Evolutionary conservation across 345 rosid species (phyloP).

Genomic region (Excoecaria cochinchinensis): DNA sequence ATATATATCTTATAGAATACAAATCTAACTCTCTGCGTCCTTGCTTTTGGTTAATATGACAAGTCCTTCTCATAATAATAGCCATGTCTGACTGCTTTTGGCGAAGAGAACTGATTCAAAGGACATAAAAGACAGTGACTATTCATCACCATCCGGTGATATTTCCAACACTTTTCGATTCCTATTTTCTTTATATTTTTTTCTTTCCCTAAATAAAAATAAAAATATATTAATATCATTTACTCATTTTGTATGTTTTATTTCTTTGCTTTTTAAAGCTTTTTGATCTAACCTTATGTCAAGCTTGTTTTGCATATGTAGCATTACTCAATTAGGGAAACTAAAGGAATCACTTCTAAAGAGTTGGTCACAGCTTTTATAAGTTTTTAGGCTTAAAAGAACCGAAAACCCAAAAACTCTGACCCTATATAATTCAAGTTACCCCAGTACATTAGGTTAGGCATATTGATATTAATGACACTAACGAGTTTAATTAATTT

Average conservation of each 20-base stretch:
- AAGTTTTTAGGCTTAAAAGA: not conserved
- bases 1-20: not conserved
- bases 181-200: slow-evolving; percentile 10
- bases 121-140: slow-evolving; percentile 56
- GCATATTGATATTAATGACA: no score
- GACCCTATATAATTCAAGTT: no score
- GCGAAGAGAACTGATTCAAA: slow-evolving; percentile 58
- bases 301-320: not conserved
- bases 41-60: slow-evolving; percentile 36
- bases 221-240: no score
- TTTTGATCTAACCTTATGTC: not conserved
- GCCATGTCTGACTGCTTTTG: slow-evolving; percentile 63
- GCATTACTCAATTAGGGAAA: slow-evolving; percentile 27
- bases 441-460: no score
- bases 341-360: slow-evolving; percentile 13
- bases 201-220: not conserved
- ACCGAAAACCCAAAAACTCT: no score
- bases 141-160: slow-evolving; percentile 53
- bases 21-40: slow-evolving; percentile 13
- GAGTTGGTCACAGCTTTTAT: not conserved
- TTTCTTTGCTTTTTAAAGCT: not conserved
- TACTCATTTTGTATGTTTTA: not conserved
- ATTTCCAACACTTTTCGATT: slow-evolving; percentile 41
- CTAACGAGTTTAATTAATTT: no score
- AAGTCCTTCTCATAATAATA: slow-evolving; percentile 79